Conservation (phyloP, 2,329 filamentous ascomycete species). For the Monilinia fructigena region DNA sequence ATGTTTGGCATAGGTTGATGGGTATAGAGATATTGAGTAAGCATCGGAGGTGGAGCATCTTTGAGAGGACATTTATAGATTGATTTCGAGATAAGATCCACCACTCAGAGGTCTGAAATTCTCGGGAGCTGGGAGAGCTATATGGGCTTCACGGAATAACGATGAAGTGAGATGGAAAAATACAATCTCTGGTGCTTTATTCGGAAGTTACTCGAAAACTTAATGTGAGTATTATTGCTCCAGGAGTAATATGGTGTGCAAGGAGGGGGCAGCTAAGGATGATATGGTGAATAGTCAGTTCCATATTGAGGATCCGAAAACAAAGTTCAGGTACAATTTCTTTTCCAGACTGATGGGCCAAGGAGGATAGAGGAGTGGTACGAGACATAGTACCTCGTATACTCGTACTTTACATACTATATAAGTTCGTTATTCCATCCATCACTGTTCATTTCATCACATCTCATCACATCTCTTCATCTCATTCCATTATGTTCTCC, state of each 20-base stretch:
- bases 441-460: not conserved
- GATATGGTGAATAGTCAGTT: not conserved
- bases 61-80: not conserved
- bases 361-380: not conserved
- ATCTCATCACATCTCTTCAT: not conserved
- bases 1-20: too few species aligned
- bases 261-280: not conserved
- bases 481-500: constrained; percentile 3
- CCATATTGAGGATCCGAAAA: not conserved
- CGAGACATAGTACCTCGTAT: not conserved
- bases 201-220: not conserved
- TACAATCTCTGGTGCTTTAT: not conserved
- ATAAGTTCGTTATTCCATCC: not conserved
- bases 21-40: too few species aligned
- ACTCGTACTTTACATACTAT: not conserved
- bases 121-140: not conserved
- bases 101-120: not conserved
- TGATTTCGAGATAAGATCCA: not conserved
- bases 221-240: not conserved
- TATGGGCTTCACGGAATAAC: not conserved
- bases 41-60: too few species aligned
- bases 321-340: not conserved
- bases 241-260: not conserved
- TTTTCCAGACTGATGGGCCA: not conserved
- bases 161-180: not conserved